Percentiles rank a stretch among this genome's conserved stretches.
These are phyloP conservation scores for Lachnellula subtilissima DNA, from an alignment of 2,329 filamentous ascomycete species.

Conservation along the genomic window DNA sequence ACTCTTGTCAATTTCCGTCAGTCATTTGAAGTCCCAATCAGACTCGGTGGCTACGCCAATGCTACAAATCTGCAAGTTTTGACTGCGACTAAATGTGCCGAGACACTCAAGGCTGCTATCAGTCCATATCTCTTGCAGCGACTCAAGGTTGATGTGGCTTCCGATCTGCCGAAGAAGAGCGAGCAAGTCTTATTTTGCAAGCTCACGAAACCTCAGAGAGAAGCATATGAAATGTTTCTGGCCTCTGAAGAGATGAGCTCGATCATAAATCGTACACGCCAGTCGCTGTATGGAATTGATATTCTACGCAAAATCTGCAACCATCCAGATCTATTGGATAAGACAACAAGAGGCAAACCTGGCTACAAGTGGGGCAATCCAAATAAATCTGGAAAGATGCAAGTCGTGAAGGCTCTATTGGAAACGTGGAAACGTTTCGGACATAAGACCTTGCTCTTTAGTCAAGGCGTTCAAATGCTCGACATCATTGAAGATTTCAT, in stretches of 20 bases:
- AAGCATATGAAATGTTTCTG: constrained; percentile 77
- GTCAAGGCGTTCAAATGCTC: constrained; percentile 91
- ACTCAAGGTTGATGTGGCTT: constrained; percentile 88
- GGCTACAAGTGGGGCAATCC: constrained; percentile 74
- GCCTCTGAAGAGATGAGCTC: constrained; percentile 79
- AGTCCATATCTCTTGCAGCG: constrained; percentile 89
- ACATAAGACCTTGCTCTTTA: constrained; percentile 90
- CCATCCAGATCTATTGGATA: constrained; percentile 83
- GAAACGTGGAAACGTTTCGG: constrained; percentile 79
- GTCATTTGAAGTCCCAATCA: constrained; percentile 92
- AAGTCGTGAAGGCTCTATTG: constrained; percentile 82
- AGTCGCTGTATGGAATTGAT: constrained; percentile 86
- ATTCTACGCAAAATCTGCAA: constrained; percentile 95
- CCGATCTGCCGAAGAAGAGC: constrained; percentile 90
- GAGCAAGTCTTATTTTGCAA: constrained; percentile 97
- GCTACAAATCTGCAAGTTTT: constrained; percentile 91
- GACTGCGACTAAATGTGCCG: constrained; percentile 89
- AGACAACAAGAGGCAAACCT: constrained; percentile 46
- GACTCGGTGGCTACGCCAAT: constrained; percentile 89
- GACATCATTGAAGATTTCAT: constrained; percentile 88
- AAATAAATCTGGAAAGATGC: constrained; percentile 88
- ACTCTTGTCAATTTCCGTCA: constrained; percentile 86
- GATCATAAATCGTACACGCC: constrained; percentile 68
- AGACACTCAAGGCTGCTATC: constrained; percentile 89
- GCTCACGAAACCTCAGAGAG: constrained; percentile 71